Conservation (phyloP, 2,329 filamentous ascomycete genomes). For the Mycosphaerella arachidis region DNA sequence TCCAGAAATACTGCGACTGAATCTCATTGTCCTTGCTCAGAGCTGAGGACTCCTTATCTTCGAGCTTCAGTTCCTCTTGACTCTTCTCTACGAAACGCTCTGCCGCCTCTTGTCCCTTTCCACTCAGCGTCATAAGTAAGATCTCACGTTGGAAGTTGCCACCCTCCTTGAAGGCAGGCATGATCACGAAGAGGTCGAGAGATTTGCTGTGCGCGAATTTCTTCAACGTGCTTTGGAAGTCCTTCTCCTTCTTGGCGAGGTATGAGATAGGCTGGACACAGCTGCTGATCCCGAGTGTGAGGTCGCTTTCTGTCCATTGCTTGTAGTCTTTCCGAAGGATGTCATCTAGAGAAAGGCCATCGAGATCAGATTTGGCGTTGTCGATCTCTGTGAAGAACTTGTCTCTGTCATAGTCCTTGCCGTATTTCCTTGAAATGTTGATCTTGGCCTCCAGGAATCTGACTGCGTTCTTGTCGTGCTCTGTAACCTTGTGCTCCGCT, state of each 20-base stretch:
- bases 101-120: constrained; percentile 48
- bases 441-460: constrained; percentile 56
- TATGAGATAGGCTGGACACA: constrained; percentile 61
- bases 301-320: constrained; percentile 58
- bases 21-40: constrained; percentile 44
- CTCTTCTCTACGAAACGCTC: constrained; percentile 51
- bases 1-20: constrained; percentile 53
- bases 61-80: constrained; percentile 51
- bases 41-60: constrained; percentile 46
- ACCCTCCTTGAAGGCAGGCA: constrained; percentile 58
- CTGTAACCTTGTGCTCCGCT: constrained; percentile 57
- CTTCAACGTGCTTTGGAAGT: constrained; percentile 49
- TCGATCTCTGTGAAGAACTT: constrained; percentile 58
- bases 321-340: constrained; percentile 82
- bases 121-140: constrained; percentile 57
- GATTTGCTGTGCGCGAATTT: constrained; percentile 53
- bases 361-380: constrained; percentile 64
- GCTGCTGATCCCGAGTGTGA: constrained; percentile 63
- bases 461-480: constrained; percentile 56
- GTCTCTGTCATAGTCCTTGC: constrained; percentile 48
- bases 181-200: constrained; percentile 61
- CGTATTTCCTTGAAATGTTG: constrained; percentile 32
- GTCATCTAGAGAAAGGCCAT: constrained; percentile 57
- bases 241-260: constrained; percentile 52
- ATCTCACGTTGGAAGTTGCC: constrained; percentile 61